phyloP scores from a whole-genome alignment of 169 alveolate species.

The Plasmodium gonderi region DNA sequence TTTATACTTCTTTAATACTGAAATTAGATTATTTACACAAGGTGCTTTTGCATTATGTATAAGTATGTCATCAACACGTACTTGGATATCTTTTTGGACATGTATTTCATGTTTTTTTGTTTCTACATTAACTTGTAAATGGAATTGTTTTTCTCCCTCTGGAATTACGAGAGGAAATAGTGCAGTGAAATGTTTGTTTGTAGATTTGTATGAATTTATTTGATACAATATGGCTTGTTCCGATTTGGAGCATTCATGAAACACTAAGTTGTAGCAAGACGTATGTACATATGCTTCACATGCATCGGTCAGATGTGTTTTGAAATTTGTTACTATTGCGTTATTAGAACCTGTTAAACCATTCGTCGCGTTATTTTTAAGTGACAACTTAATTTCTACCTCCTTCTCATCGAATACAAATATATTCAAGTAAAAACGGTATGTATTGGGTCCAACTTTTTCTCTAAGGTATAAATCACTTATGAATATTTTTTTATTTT shows the following conservation, averaged over 20 bases:
- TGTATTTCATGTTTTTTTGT: conserved; percentile 12
- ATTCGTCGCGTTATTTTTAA: neutral
- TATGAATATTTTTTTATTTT: conserved; percentile 40
- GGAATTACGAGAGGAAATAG: conserved; percentile 22
- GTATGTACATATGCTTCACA: conserved; percentile 25
- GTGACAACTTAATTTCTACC: conserved; percentile 25
- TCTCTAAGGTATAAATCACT: conserved; percentile 37
- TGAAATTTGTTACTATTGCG: neutral
- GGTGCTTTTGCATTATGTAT: neutral
- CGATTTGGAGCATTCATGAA: conserved; percentile 19
- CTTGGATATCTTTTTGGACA: conserved; percentile 7
- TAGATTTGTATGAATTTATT: conserved; percentile 45
- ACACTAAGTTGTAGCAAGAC: conserved; percentile 54
- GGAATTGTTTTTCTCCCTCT: neutral
- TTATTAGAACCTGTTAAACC: neutral
- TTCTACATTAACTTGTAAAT: conserved; percentile 15
- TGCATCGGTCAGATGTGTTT: conserved; percentile 6
- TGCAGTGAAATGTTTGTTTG: conserved; percentile 46
- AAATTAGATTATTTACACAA: conserved; percentile 24
- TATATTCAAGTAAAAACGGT: conserved; percentile 30
- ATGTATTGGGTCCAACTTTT: neutral
- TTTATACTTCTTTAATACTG: conserved; percentile 24
- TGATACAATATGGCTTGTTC: conserved; percentile 6
- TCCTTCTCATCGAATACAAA: conserved; percentile 52
- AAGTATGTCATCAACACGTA: neutral